These are phyloP conservation scores for Diaporthe batatas DNA, from an alignment of 2,329 filamentous ascomycete genomes.

Conservation along the genomic window DNA sequence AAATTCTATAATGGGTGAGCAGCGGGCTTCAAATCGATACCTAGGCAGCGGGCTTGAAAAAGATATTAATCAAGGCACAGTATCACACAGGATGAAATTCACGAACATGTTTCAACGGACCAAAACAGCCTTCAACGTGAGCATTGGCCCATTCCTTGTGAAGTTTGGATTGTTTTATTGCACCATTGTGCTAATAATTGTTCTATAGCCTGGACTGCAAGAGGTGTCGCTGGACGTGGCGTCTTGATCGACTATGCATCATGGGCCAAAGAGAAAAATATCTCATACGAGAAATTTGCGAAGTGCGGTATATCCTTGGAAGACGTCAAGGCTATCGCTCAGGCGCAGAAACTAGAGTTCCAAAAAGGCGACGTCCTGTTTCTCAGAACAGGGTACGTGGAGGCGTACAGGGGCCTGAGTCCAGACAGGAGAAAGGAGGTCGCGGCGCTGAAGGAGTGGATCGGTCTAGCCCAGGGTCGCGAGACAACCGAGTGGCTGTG, in stretches of 20 bases:
- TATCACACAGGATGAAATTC: conserved; percentile 12
- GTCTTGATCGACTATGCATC: conserved; percentile 5
- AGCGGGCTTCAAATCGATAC: not conserved
- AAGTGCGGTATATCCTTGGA: not conserved
- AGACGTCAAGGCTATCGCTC: not conserved
- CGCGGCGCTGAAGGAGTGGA: conserved; percentile 1
- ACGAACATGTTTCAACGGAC: not conserved
- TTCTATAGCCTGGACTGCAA: not conserved
- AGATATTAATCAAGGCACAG: not conserved
- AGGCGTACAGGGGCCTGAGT: not conserved
- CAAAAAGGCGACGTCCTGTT: not conserved
- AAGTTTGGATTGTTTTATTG: too few relatives aligned
- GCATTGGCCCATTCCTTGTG: not conserved
- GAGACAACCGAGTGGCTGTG: conserved; percentile 16
- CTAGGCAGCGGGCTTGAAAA: not conserved
- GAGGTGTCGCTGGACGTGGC: conserved; percentile 2
- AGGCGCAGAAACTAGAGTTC: not conserved
- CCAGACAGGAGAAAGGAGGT: not conserved
- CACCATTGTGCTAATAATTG: not conserved
- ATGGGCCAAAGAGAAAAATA: conserved; percentile 4
- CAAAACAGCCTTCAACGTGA: conserved; percentile 15
- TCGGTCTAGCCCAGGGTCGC: not conserved
- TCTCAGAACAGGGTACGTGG: conserved; percentile 1
- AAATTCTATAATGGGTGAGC: conserved; percentile 11
- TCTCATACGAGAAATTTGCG: not conserved